Evolutionary conservation across 345 rosid genomes (phyloP).

Genomic region (Brassica rapa): DNA sequence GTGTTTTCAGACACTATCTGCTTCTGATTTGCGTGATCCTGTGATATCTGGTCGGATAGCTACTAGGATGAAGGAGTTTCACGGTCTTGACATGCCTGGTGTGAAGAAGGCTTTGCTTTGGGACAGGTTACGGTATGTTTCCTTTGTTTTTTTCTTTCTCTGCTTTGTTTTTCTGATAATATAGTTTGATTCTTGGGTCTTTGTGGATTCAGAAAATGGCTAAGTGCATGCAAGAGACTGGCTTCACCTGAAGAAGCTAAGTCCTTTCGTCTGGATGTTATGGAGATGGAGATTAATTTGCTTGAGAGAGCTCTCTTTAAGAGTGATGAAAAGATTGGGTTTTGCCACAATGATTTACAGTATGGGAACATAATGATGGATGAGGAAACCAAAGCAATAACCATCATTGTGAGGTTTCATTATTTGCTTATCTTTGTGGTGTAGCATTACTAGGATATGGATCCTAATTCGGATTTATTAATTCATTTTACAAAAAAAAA

Average conservation of each 20-base stretch:
- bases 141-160: not conserved
- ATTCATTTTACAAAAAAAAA: not conserved
- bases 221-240: conserved; percentile 57
- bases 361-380: conserved; percentile 98
- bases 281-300: conserved; percentile 60
- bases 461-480: not conserved
- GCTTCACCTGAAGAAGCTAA: conserved; percentile 65
- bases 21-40: conserved; percentile 75
- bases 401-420: conserved; percentile 73
- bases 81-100: conserved; percentile 80
- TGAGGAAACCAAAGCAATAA: conserved; percentile 75
- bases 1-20: conserved; percentile 70
- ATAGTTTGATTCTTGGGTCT: not conserved
- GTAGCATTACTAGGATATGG: not conserved
- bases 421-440: not conserved
- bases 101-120: conserved; percentile 59
- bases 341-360: conserved; percentile 95
- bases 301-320: conserved; percentile 58
- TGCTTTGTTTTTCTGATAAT: not conserved
- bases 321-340: conserved; percentile 52
- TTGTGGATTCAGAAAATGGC: conserved; percentile 63
- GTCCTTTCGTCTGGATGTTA: conserved; percentile 58
- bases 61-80: conserved; percentile 82
- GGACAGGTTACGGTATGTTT: conserved; percentile 72
- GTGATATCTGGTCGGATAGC: conserved; percentile 73